These are phyloP conservation scores for Raffaelea albimanens DNA, from an alignment of 2,329 filamentous ascomycete genomes.

Conservation along the genomic window DNA sequence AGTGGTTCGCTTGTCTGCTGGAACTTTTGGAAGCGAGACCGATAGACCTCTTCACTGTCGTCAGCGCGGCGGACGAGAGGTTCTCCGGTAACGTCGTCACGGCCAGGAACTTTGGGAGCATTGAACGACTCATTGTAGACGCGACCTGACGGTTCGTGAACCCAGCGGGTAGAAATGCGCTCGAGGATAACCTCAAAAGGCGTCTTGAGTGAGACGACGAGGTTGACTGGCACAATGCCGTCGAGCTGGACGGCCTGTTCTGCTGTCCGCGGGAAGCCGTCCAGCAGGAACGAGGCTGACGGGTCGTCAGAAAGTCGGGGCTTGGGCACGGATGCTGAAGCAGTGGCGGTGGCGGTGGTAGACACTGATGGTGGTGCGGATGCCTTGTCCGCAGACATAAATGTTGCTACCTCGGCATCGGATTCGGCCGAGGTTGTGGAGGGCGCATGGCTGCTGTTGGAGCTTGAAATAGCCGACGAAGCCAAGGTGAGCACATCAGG, in stretches of 20 bases:
- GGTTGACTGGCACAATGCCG: conserved; percentile 81
- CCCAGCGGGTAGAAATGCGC: conserved; percentile 85
- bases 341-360: conserved; percentile 6
- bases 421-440: background rate
- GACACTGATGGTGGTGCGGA: too few relatives aligned
- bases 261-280: conserved; percentile 89
- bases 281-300: conserved; percentile 82
- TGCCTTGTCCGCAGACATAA: too few relatives aligned
- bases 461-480: conserved; percentile 23
- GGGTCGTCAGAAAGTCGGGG: conserved; percentile 53
- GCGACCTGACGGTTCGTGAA: conserved; percentile 81
- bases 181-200: conserved; percentile 79
- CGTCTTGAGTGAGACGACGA: conserved; percentile 79
- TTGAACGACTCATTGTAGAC: conserved; percentile 96
- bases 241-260: conserved; percentile 71
- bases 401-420: conserved; percentile 23
- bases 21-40: conserved; percentile 70
- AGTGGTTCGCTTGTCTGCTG: conserved; percentile 78
- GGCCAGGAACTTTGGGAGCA: conserved; percentile 67
- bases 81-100: conserved; percentile 88
- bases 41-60: conserved; percentile 81
- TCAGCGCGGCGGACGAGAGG: conserved; percentile 71
- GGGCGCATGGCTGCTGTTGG: background rate
- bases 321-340: background rate
- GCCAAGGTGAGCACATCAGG: conserved; percentile 41